Percentiles rank a stretch among this genome's conserved stretches.
Evolutionary conservation across 2,329 filamentous ascomycete genomes (phyloP).

Genomic region (Fusarium annulatum): DNA sequence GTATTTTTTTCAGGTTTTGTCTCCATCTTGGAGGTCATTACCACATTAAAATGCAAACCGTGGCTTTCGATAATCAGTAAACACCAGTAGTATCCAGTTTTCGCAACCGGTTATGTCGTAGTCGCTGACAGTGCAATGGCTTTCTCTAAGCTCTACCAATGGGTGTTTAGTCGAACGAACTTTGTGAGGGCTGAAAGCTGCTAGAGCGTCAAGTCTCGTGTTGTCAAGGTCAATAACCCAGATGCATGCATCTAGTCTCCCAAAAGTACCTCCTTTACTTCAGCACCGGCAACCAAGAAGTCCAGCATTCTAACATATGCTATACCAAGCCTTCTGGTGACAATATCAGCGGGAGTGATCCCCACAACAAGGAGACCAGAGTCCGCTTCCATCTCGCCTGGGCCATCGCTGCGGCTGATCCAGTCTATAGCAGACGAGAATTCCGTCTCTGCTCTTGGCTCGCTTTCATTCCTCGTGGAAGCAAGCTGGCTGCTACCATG

Average conservation of each 20-base stretch:
- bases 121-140: no score
- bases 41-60: no score
- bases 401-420: not conserved
- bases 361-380: not conserved
- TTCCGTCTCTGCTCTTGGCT: not conserved
- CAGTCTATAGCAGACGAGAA: not conserved
- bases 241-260: not conserved
- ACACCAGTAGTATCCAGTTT: no score
- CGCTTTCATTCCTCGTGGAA: not conserved
- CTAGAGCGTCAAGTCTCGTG: no score
- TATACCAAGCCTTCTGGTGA: not conserved
- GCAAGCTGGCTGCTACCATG: not conserved
- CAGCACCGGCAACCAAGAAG: not conserved
- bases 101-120: no score
- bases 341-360: rapidly evolving
- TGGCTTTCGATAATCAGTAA: no score
- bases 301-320: not conserved
- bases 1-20: no score
- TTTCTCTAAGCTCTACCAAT: no score
- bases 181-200: no score
- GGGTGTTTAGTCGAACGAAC: no score
- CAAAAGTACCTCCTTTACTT: not conserved
- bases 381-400: not conserved
- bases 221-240: not conserved
- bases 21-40: no score